These are phyloP conservation scores for Carex cristatella DNA, from an alignment of 176 grass and related monocot genomes.

Conservation along the genomic window DNA sequence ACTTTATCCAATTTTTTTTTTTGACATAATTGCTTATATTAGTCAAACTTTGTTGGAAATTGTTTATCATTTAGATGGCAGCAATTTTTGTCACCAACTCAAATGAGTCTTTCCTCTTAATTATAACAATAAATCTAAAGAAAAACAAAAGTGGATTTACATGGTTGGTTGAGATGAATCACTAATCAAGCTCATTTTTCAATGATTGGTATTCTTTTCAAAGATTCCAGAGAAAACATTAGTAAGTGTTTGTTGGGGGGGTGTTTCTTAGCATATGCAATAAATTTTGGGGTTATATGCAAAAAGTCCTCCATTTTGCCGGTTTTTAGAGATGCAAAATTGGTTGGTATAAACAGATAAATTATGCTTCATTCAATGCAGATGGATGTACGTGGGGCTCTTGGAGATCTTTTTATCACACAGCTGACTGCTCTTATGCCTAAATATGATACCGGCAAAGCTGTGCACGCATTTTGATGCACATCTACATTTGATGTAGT, in stretches of 20 bases:
- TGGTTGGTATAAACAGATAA: conserved; percentile 5
- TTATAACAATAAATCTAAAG: too few species aligned
- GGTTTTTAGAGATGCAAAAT: neutral
- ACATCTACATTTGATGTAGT: conserved; percentile 31
- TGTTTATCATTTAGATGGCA: neutral
- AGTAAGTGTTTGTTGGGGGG: neutral
- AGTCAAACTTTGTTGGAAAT: neutral
- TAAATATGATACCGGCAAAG: neutral
- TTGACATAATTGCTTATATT: neutral
- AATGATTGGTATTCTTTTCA: neutral
- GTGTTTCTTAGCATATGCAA: neutral
- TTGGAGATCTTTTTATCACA: conserved; percentile 83
- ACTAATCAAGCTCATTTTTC: neutral
- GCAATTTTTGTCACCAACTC: neutral
- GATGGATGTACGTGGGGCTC: conserved; percentile 93
- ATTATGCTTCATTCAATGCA: conserved; percentile 25
- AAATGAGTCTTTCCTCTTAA: neutral
- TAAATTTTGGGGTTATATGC: neutral
- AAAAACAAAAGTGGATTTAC: too few species aligned
- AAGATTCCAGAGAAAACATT: neutral
- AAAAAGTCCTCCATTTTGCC: neutral
- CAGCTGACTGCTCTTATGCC: conserved; percentile 83
- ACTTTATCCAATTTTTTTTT: neutral
- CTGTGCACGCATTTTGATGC: conserved; percentile 22
- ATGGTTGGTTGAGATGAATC: neutral